phyloP scores from a whole-genome alignment of 2,329 filamentous ascomycete genomes.

The Bipolaris sorokiniana region DNA sequence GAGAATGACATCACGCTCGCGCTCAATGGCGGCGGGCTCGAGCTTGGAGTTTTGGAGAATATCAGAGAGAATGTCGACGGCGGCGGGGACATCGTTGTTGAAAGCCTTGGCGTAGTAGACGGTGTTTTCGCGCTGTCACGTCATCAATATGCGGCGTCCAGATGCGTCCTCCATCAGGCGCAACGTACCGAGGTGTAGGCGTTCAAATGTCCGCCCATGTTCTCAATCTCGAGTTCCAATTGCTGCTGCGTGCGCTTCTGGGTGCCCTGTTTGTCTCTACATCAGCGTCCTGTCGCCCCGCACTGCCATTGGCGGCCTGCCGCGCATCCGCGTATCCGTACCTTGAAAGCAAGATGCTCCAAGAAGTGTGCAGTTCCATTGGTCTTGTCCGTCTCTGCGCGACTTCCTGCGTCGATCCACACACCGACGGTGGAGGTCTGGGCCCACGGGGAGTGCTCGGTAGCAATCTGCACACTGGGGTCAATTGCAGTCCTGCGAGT shows the following conservation, averaged over 20 bases:
- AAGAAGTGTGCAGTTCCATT: conserved; percentile 99
- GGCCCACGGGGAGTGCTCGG: conserved; percentile 96
- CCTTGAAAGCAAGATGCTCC: conserved; percentile 99
- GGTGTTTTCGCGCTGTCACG: conserved; percentile 87
- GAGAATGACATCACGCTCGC: conserved; percentile 97
- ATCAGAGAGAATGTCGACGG: conserved; percentile 97
- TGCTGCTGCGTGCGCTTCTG: conserved; percentile 94
- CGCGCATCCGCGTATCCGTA: conserved; percentile 51
- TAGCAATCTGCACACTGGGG: conserved; percentile 74
- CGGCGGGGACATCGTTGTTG: conserved; percentile 95
- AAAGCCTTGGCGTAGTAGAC: conserved; percentile 99
- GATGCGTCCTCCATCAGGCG: not conserved
- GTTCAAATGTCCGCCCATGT: conserved; percentile 99
- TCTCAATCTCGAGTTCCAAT: conserved; percentile 99
- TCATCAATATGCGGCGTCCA: conserved; percentile 35
- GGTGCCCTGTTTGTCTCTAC: conserved; percentile 69
- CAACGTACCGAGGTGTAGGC: conserved; percentile 93
- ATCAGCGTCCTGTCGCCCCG: conserved; percentile 32
- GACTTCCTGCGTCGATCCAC: conserved; percentile 98
- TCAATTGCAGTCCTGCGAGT: conserved; percentile 40
- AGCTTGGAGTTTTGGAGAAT: conserved; percentile 99
- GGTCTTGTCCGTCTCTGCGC: conserved; percentile 96
- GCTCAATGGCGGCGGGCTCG: conserved; percentile 88
- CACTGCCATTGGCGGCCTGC: conserved; percentile 7
- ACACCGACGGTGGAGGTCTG: conserved; percentile 98